These are phyloP conservation scores for Phaeodactylum tricornutum DNA, from an alignment of 108 stramenopile species.

Conservation along the genomic window DNA sequence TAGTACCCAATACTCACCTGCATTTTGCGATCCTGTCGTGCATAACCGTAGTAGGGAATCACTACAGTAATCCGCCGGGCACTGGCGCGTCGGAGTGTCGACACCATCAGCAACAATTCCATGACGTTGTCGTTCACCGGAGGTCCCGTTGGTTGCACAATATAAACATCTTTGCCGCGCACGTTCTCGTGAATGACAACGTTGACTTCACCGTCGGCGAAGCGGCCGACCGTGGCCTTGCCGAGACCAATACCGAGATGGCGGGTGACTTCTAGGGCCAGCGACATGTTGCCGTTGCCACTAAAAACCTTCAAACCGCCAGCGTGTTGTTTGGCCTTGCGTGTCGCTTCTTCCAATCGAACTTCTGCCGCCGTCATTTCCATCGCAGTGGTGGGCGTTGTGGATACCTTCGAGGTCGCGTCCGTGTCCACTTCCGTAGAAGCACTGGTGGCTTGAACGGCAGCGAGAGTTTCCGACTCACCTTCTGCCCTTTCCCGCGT, in stretches of 20 bases:
- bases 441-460: too few relatives aligned
- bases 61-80: slow-evolving; percentile 96
- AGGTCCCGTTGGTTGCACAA: slow-evolving; percentile 95
- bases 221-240: slow-evolving; percentile 89
- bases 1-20: slow-evolving; percentile 31
- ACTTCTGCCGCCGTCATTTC: slow-evolving; percentile 60
- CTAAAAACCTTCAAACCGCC: slow-evolving; percentile 92
- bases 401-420: too few relatives aligned
- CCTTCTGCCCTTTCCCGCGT: too few relatives aligned
- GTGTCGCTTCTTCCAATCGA: slow-evolving; percentile 63
- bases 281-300: slow-evolving; percentile 95
- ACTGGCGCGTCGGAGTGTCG: slow-evolving; percentile 89
- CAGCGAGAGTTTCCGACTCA: too few relatives aligned
- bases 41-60: slow-evolving; percentile 99
- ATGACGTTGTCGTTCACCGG: slow-evolving; percentile 98
- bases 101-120: slow-evolving; percentile 95
- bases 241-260: slow-evolving; percentile 93
- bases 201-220: slow-evolving; percentile 98
- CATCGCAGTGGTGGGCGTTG: too few relatives aligned
- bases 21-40: slow-evolving; percentile 99
- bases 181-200: slow-evolving; percentile 97
- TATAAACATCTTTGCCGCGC: slow-evolving; percentile 95
- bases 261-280: slow-evolving; percentile 90
- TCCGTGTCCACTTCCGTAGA: too few relatives aligned
- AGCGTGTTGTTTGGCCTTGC: slow-evolving; percentile 74